phyloP scores from a whole-genome alignment of 2,329 filamentous ascomycete genomes.

The Chalaropsis ovoidea region DNA sequence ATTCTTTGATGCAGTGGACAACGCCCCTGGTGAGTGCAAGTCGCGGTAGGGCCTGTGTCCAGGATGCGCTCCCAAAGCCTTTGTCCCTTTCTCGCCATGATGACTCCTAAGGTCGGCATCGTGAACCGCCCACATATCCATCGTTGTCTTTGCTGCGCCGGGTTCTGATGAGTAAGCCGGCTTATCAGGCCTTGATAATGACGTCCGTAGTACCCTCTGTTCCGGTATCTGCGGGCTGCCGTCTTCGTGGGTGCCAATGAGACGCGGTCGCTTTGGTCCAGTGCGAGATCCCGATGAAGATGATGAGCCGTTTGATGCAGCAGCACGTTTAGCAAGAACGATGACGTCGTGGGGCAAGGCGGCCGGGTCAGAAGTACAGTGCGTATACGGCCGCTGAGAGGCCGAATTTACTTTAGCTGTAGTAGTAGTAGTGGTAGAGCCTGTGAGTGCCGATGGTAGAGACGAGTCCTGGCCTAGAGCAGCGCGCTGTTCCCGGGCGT shows the following conservation, averaged over 20 bases:
- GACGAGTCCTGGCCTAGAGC: constrained; percentile 17
- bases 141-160: neutral
- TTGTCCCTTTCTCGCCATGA: neutral
- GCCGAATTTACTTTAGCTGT: neutral
- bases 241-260: neutral
- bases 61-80: neutral
- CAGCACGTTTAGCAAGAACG: neutral
- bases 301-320: neutral
- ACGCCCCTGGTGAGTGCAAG: too few relatives aligned
- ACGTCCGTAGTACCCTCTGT: neutral
- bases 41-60: neutral
- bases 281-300: neutral
- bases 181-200: neutral
- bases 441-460: neutral
- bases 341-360: neutral
- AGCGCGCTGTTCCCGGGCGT: constrained; percentile 38
- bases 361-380: neutral
- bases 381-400: neutral
- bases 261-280: neutral
- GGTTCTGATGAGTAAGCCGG: neutral
- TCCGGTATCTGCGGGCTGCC: neutral
- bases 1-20: neutral
- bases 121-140: constrained; percentile 1
- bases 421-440: neutral
- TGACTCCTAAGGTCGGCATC: neutral